phyloP scores from a whole-genome alignment of 345 rosid species.

The Eucalyptus paniculata region DNA sequence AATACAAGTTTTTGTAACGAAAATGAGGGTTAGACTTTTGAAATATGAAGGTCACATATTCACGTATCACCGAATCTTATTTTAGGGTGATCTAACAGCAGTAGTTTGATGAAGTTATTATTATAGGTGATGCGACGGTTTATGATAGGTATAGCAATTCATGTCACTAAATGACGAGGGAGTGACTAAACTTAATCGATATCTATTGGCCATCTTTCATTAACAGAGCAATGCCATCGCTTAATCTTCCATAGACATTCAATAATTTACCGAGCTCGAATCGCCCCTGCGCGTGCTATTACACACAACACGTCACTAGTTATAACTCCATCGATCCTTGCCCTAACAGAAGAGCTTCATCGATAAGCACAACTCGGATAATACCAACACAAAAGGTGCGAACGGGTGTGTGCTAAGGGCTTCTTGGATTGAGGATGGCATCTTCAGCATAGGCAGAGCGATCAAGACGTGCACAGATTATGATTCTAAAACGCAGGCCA shows the following conservation, averaged over 20 bases:
- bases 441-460: not conserved
- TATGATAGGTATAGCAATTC: not conserved
- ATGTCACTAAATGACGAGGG: not conserved
- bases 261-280: not conserved
- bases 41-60: not conserved
- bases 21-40: not conserved
- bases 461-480: not conserved
- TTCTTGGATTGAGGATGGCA: not conserved
- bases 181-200: not conserved
- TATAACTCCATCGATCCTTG: too few relatives aligned
- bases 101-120: not conserved
- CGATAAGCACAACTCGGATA: not conserved
- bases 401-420: not conserved
- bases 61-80: not conserved
- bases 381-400: not conserved
- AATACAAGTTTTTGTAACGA: not conserved
- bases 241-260: not conserved
- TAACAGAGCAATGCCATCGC: too few relatives aligned
- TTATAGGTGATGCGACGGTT: not conserved
- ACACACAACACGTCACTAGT: not conserved
- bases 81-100: accelerated
- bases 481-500: not conserved
- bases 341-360: not conserved
- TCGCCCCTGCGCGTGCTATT: not conserved
- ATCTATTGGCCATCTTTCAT: not conserved